Evolutionary conservation across 169 alveolate species (phyloP).

Genomic region (Cryptosporidium canis): DNA sequence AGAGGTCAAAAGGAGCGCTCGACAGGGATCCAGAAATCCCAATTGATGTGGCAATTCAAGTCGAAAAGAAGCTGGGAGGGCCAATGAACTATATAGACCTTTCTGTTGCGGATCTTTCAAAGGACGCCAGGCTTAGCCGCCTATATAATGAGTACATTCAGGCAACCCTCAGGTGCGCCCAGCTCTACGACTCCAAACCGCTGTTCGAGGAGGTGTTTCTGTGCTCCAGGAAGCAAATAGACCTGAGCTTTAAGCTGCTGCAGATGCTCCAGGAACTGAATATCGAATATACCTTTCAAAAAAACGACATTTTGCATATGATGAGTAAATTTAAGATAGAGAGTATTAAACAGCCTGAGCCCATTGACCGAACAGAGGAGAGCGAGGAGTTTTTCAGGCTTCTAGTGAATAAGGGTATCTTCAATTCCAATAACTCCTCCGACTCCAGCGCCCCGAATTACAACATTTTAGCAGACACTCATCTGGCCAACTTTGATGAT

Average conservation of each 20-base stretch:
- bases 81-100: background rate
- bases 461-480: background rate
- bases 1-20: constrained; percentile 31
- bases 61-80: constrained; percentile 27
- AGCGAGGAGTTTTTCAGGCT: background rate
- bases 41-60: background rate
- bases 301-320: background rate
- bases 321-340: background rate
- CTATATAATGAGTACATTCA: background rate
- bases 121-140: background rate
- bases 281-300: background rate
- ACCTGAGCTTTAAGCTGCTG: background rate
- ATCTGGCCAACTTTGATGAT: background rate
- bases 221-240: constrained; percentile 12
- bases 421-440: background rate
- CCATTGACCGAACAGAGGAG: background rate
- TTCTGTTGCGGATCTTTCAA: background rate
- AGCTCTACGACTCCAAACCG: background rate
- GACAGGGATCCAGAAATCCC: constrained; percentile 3
- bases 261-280: background rate
- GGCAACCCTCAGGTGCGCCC: background rate
- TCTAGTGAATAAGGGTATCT: background rate
- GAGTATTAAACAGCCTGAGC: background rate
- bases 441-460: background rate
- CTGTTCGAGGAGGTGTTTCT: constrained; percentile 12